A percentile compares a stretch with the other conserved stretches of the same genome.
These are phyloP conservation scores for Colletotrichum sublineola DNA, from an alignment of 2,329 filamentous ascomycete genomes.

Conservation along the genomic window DNA sequence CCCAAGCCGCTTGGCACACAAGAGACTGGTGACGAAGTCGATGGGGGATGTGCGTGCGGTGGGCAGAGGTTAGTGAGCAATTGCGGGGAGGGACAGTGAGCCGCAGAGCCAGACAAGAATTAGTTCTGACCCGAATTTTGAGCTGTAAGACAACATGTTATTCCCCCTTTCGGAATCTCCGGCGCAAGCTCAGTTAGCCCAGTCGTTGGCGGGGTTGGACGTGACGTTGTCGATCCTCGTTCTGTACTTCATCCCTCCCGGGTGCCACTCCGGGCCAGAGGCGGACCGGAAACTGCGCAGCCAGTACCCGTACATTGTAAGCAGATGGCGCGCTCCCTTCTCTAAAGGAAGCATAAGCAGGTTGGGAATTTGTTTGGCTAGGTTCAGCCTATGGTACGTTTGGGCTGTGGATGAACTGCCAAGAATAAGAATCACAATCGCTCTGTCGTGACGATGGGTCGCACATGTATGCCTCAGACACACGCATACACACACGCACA, in stretches of 20 bases:
- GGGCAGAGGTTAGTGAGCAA: constrained; percentile 1
- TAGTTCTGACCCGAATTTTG: not conserved
- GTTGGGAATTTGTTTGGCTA: not conserved
- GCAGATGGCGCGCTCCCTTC: no score
- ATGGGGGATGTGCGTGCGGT: not conserved
- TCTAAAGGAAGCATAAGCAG: not conserved
- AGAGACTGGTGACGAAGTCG: constrained; percentile 13
- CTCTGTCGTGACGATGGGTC: not conserved
- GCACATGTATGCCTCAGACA: not conserved
- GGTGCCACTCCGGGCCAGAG: not conserved
- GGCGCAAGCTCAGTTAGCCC: not conserved
- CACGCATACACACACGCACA: not conserved
- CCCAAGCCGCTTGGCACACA: constrained; percentile 1
- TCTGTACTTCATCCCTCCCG: not conserved
- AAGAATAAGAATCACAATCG: not conserved
- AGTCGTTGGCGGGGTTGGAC: not conserved
- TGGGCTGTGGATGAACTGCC: not conserved
- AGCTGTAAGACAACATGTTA: not conserved
- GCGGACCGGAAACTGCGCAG: not conserved
- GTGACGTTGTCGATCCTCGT: not conserved
- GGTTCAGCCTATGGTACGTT: not conserved
- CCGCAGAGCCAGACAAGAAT: not conserved
- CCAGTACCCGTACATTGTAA: not conserved
- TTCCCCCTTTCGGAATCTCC: not conserved
- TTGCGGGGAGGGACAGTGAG: constrained; percentile 2